Percentiles rank a stretch among this genome's conserved stretches.
Evolutionary conservation across 106 monocot genomes (phyloP).

Genomic region (Dendrobium catenatum): DNA sequence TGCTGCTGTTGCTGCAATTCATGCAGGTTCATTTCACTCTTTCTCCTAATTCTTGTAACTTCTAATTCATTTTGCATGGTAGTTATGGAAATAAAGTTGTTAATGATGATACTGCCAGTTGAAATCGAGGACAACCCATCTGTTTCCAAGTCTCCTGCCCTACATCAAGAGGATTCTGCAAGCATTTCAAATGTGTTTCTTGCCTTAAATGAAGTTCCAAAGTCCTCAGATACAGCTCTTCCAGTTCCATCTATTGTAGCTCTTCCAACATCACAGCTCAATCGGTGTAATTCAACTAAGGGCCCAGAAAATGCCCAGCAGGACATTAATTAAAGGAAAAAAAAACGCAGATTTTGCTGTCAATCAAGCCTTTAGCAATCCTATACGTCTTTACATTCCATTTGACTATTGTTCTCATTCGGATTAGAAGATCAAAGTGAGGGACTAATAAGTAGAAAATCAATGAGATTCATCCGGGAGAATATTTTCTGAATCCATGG

Average conservation of each 20-base stretch:
- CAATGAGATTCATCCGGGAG: not conserved
- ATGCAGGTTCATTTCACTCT: constrained; percentile 20
- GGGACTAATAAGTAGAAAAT: too few relatives aligned
- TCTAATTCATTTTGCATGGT: not conserved
- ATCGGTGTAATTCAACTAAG: constrained; percentile 28
- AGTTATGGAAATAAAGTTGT: not conserved
- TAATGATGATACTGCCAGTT: constrained; percentile 11
- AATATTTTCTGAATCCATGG: not conserved
- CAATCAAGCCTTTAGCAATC: too few relatives aligned
- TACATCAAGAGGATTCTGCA: constrained; percentile 11
- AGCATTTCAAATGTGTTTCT: not conserved
- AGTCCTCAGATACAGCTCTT: constrained; percentile 1
- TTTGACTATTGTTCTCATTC: not conserved
- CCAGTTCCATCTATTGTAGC: constrained; percentile 1
- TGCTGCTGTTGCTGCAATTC: constrained; percentile 7
- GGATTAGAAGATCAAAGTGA: not conserved
- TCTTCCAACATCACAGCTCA: constrained; percentile 22
- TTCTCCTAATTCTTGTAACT: not conserved
- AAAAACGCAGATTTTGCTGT: not conserved
- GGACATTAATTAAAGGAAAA: not conserved
- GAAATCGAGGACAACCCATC: constrained; percentile 33
- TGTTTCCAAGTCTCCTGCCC: not conserved
- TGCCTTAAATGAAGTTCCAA: constrained; percentile 17
- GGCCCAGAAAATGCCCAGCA: constrained; percentile 1
- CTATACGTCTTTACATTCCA: too few relatives aligned